Percentiles rank a stretch among this genome's conserved stretches.
These are phyloP conservation scores for Coemansia sp. DNA, from an alignment of 192 early-diverging fungal genomes.

Conservation along the genomic window DNA sequence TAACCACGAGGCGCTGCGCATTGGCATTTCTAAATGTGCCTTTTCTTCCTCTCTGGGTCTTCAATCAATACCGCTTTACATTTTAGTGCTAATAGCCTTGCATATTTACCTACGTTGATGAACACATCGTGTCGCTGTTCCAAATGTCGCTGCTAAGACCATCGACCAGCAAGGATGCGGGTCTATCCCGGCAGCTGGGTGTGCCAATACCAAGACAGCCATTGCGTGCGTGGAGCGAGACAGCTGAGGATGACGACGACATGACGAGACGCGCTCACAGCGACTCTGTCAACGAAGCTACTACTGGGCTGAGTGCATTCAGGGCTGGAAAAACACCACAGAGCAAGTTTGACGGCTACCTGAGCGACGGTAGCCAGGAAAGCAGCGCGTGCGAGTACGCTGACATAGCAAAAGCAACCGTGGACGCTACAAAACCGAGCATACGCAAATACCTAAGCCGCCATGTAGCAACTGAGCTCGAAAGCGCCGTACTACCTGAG, in stretches of 20 bases:
- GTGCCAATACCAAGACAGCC: neutral
- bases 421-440: neutral
- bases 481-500: neutral
- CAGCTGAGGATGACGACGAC: neutral
- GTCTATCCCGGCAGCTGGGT: neutral
- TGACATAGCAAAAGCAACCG: neutral
- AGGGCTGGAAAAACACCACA: neutral
- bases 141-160: neutral
- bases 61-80: neutral
- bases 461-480: conserved; percentile 9
- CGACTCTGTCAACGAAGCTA: neutral
- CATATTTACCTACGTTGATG: neutral
- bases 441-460: conserved; percentile 28
- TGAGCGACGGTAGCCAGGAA: conserved; percentile 39
- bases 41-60: neutral
- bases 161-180: neutral
- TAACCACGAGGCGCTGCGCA: neutral
- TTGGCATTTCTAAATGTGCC: neutral
- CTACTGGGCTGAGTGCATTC: neutral
- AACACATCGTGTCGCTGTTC: neutral
- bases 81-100: neutral
- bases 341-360: conserved; percentile 19
- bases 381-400: neutral
- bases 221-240: neutral
- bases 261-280: neutral